These are phyloP conservation scores for Globisporangium carolinianum DNA, from an alignment of 352 stramenopile genomes.

Conservation along the genomic window DNA sequence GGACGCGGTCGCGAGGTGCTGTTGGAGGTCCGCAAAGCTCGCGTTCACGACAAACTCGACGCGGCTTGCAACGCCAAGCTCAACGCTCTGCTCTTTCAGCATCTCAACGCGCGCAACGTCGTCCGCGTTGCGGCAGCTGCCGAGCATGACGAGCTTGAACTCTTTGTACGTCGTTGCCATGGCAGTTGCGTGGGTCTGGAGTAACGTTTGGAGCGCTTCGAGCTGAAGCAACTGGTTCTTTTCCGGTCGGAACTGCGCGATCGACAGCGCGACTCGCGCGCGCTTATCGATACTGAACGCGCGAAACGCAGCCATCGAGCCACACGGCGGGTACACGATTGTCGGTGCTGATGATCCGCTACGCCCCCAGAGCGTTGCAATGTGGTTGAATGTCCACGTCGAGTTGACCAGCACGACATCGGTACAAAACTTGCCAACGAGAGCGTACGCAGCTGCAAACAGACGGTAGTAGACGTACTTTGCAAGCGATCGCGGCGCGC, in stretches of 20 bases:
- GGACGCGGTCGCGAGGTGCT: conserved; percentile 73
- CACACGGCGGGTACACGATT: conserved; percentile 95
- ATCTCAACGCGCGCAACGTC: conserved; percentile 88
- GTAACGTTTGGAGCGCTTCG: conserved; percentile 69
- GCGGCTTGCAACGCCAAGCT: conserved; percentile 63
- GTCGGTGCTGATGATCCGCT: too few relatives aligned
- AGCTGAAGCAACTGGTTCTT: conserved; percentile 98
- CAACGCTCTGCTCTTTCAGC: conserved; percentile 70
- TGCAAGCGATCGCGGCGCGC: conserved; percentile 63
- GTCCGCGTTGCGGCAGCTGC: conserved; percentile 92
- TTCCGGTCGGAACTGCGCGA: conserved; percentile 98
- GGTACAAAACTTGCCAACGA: conserved; percentile 78
- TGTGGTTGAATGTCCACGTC: conserved; percentile 96
- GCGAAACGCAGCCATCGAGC: conserved; percentile 79
- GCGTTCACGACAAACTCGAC: conserved; percentile 96
- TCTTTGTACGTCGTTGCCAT: conserved; percentile 36
- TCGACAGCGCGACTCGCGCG: conserved; percentile 86
- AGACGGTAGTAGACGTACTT: conserved; percentile 96
- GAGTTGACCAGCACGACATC: conserved; percentile 97
- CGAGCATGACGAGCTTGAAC: conserved; percentile 94
- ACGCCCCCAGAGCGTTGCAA: conserved; percentile 90
- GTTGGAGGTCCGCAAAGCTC: conserved; percentile 89
- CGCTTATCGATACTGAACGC: conserved; percentile 46
- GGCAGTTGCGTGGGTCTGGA: conserved; percentile 35
- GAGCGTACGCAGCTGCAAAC: conserved; percentile 91